Evolutionary conservation across 768 basidiomycete species (phyloP).

Genomic region (Gelatoporia subvermispora): DNA sequence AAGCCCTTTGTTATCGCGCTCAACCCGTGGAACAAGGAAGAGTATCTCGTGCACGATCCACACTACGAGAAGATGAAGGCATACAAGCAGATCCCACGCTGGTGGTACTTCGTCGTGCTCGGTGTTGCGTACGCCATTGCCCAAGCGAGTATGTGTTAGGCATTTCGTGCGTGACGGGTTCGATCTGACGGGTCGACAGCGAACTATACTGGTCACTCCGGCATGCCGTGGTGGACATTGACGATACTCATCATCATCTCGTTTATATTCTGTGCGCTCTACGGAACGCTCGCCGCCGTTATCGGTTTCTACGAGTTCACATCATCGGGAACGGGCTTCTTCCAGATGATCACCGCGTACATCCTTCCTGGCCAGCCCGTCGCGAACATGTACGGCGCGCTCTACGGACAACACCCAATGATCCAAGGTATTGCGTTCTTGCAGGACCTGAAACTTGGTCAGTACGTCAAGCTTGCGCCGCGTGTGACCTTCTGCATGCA

Average conservation of each 20-base stretch:
- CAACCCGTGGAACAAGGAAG: constrained; percentile 29
- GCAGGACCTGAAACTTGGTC: constrained; percentile 55
- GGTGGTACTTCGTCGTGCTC: constrained; percentile 47
- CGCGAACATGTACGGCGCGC: constrained; percentile 36
- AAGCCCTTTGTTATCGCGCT: constrained; percentile 29
- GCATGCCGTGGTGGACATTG: constrained; percentile 50
- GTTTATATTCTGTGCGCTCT: constrained; percentile 47
- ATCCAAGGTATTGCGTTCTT: constrained; percentile 46
- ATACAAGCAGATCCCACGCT: constrained; percentile 40
- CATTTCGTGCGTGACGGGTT: not conserved
- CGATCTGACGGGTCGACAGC: not conserved
- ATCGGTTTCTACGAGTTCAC: constrained; percentile 24
- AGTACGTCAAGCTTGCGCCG: constrained; percentile 57
- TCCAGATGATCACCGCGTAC: constrained; percentile 24
- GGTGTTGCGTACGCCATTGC: constrained; percentile 44
- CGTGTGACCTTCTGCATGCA: constrained; percentile 47
- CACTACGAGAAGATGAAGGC: constrained; percentile 56
- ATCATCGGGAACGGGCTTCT: constrained; percentile 27
- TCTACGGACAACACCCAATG: constrained; percentile 32
- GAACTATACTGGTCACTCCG: constrained; percentile 15
- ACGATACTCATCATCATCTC: constrained; percentile 51
- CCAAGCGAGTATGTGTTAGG: constrained; percentile 24
- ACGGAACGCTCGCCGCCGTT: constrained; percentile 41
- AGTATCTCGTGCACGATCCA: constrained; percentile 28
- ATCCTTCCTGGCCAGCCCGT: constrained; percentile 25